Evolutionary conservation across 306 rosid species (phyloP), one percentile per base, ranked within the genome.

Genomic region (Begonia loranthoides): DNA sequence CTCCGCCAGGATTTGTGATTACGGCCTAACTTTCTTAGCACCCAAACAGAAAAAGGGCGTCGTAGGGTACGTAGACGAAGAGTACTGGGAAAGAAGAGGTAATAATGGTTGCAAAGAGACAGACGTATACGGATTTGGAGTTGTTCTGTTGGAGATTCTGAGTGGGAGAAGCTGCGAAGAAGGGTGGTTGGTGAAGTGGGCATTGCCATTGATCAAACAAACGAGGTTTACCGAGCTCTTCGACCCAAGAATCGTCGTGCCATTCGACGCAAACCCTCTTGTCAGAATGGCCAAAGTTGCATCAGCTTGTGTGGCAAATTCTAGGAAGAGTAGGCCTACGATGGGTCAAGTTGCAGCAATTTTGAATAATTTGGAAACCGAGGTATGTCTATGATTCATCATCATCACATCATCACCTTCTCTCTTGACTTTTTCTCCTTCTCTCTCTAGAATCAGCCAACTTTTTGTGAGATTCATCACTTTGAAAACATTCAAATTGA

Each of bases 101-200:
- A 64, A 49, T 0, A 46, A 60, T 9, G 76, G 79, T 9, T 59
- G 81, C 41, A 85, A 80, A 65, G 97, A 85, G 39, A 85, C 75
- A 62, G 97, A 90, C 59, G 76, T 90, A 34, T 85, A 78, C 58
- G 95, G 95, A 2, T 78, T 82, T 62, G 97, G 97, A 21, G 81
- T 90, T 49, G 75, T 90, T 13, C 38, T 85, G 50, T 72, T 90
- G 60, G 94, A 90, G 78, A 49, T 90, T 59, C 57, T 90, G 65
- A 90, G 83, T 64, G 97, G 97, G 36, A 82, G 87, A 60, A 56
- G 57, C 7, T 76, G 87, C 56, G 86, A 82, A 43, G 81, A 73
- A 53, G 93, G 93, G 2, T 52, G 58, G 41, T 46, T 89, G 14
- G 81, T 65, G 15, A 82, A 76, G 13, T 85, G 95, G 97, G 85